A percentile compares a stretch with the other conserved stretches of the same genome.
Conservation (phyloP, 768 basidiomycete species). For the Russula brevipes region DNA sequence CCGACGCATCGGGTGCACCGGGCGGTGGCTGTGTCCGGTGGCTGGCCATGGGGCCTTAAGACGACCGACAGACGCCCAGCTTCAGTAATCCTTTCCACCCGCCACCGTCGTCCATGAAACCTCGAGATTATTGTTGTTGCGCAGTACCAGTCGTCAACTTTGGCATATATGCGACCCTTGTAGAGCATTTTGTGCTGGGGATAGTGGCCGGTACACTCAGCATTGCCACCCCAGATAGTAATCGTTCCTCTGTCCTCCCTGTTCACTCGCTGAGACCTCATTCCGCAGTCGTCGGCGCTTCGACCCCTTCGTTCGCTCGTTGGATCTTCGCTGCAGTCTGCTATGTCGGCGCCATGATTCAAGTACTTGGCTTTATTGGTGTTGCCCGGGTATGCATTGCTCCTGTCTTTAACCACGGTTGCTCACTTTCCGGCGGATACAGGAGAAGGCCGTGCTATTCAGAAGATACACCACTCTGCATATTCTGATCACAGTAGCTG, state of each 20-base stretch:
- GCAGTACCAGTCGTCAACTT: conserved; percentile 87
- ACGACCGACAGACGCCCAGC: neutral
- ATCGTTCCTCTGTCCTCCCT: conserved; percentile 30
- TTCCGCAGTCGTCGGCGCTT: conserved; percentile 73
- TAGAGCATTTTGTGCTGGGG: conserved; percentile 68
- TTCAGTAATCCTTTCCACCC: conserved; percentile 7
- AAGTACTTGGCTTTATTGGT: conserved; percentile 81
- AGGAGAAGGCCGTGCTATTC: conserved; percentile 66
- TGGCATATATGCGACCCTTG: conserved; percentile 78
- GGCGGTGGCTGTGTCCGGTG: no score
- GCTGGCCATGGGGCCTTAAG: no score
- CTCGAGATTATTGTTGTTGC: conserved; percentile 88
- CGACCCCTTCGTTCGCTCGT: conserved; percentile 70
- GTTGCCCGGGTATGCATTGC: conserved; percentile 58
- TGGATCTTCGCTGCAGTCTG: conserved; percentile 71
- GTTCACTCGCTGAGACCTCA: neutral
- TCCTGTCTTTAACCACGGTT: neutral
- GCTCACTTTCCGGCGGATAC: conserved; percentile 2
- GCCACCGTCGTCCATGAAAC: conserved; percentile 42
- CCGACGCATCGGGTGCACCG: no score
- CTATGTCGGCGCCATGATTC: conserved; percentile 69
- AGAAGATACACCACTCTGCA: conserved; percentile 69
- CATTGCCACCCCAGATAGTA: conserved; percentile 75
- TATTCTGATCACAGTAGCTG: conserved; percentile 45
- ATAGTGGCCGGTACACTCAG: conserved; percentile 67